Percentiles rank a stretch among this genome's conserved stretches.
Evolutionary conservation across 2,329 filamentous ascomycete genomes (phyloP).

Genomic region (Botrytis hyacinthi): DNA sequence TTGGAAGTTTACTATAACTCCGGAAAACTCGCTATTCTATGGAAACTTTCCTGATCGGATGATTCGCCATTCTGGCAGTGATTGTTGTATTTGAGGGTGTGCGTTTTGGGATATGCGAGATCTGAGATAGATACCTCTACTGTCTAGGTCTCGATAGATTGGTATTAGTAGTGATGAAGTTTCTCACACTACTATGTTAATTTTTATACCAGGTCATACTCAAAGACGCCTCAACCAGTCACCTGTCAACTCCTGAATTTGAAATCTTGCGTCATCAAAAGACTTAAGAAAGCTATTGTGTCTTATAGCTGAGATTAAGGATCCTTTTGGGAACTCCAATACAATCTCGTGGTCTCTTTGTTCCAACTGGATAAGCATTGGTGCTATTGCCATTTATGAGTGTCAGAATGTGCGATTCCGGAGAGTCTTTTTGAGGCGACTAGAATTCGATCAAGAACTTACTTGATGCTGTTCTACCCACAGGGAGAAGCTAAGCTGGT

Average conservation of each 20-base stretch:
- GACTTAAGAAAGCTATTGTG: neutral
- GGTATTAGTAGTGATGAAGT: neutral
- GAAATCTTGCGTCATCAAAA: neutral
- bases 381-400: accelerated
- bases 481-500: neutral
- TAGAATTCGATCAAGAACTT: neutral
- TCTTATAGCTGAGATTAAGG: neutral
- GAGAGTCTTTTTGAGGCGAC: neutral
- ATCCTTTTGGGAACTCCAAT: neutral
- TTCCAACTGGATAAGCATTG: neutral
- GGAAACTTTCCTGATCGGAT: neutral
- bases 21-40: neutral
- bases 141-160: no score
- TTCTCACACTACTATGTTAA: neutral
- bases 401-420: neutral
- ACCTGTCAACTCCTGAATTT: no score
- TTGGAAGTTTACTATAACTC: no score
- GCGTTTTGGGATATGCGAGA: neutral
- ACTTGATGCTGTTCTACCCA: neutral
- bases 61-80: neutral
- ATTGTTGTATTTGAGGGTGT: neutral
- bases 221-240: no score
- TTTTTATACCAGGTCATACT: neutral
- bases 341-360: neutral
- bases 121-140: neutral